These are phyloP conservation scores for Oryza meyeriana DNA, from an alignment of 176 grass and related monocot genomes.

Conservation along the genomic window DNA sequence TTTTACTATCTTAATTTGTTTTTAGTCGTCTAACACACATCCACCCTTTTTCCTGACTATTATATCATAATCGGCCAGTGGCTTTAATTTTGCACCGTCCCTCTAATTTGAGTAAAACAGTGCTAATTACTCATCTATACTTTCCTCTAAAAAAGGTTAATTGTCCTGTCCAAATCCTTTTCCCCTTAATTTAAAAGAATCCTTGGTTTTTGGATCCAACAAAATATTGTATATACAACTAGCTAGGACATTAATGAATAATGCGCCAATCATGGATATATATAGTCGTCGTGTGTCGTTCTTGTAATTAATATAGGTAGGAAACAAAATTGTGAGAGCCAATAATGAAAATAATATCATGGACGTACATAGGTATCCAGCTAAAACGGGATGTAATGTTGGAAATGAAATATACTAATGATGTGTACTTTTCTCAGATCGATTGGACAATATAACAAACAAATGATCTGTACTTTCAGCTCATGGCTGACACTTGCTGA, in stretches of 20 bases:
- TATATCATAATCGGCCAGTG: neutral
- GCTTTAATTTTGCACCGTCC: neutral
- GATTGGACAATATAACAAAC: neutral
- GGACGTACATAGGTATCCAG: neutral
- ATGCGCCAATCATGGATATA: neutral
- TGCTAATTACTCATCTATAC: neutral
- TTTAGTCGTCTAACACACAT: neutral
- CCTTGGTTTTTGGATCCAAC: neutral
- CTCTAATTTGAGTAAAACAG: neutral
- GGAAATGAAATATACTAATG: conserved; percentile 19
- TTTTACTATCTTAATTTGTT: neutral
- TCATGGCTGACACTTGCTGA: conserved; percentile 2
- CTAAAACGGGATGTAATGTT: neutral
- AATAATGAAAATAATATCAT: neutral
- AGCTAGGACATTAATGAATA: neutral
- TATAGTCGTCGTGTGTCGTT: neutral
- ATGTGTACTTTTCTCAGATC: neutral
- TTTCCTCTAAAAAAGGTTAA: neutral
- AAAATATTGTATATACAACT: neutral
- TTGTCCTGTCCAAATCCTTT: neutral
- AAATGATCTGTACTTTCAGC: conserved; percentile 1
- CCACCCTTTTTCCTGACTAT: neutral
- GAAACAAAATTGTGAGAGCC: neutral
- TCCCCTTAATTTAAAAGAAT: too few species aligned
- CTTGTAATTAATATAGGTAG: neutral